Conservation (phyloP, 2,329 filamentous ascomycete genomes). For the Alternaria infectoria region DNA sequence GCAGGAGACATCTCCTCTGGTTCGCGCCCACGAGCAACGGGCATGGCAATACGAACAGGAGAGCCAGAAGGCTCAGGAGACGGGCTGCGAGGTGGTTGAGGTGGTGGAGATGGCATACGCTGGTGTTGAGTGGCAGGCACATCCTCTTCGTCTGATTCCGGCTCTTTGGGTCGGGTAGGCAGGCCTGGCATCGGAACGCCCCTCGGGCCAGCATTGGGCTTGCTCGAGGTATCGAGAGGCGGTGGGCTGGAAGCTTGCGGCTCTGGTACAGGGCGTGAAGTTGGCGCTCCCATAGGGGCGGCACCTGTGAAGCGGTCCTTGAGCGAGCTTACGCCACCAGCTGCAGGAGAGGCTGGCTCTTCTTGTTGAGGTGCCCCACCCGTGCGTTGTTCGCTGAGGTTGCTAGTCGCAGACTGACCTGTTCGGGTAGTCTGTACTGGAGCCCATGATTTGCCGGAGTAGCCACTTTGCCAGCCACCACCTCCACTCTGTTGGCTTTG, state of each 20-base stretch:
- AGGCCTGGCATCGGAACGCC: slow-evolving; percentile 82
- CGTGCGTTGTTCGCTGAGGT: slow-evolving; percentile 66
- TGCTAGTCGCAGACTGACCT: slow-evolving; percentile 64
- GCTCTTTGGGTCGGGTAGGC: slow-evolving; percentile 62
- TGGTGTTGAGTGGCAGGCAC: slow-evolving; percentile 63
- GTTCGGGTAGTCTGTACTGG: slow-evolving; percentile 77
- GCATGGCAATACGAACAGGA: slow-evolving; percentile 85
- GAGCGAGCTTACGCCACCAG: slow-evolving; percentile 73
- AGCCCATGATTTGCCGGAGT: slow-evolving; percentile 88
- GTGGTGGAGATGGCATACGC: slow-evolving; percentile 52
- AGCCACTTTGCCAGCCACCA: slow-evolving; percentile 87
- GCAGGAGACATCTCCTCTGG: slow-evolving; percentile 60
- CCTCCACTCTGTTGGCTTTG: slow-evolving; percentile 73
- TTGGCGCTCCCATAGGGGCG: slow-evolving; percentile 62
- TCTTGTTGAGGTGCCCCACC: slow-evolving; percentile 59
- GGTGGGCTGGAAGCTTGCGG: slow-evolving; percentile 60
- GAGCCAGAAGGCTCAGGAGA: slow-evolving; percentile 67
- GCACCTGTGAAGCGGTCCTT: slow-evolving; percentile 83
- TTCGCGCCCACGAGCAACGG: slow-evolving; percentile 70
- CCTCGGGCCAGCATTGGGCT: slow-evolving; percentile 67
- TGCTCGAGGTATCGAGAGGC: slow-evolving; percentile 69
- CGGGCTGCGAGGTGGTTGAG: slow-evolving; percentile 47
- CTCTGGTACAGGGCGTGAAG: slow-evolving; percentile 49
- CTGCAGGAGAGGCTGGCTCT: slow-evolving; percentile 60
- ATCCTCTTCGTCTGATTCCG: slow-evolving; percentile 50